phyloP scores from a whole-genome alignment of 2,329 filamentous ascomycete species.

The Neonectria hederae region DNA sequence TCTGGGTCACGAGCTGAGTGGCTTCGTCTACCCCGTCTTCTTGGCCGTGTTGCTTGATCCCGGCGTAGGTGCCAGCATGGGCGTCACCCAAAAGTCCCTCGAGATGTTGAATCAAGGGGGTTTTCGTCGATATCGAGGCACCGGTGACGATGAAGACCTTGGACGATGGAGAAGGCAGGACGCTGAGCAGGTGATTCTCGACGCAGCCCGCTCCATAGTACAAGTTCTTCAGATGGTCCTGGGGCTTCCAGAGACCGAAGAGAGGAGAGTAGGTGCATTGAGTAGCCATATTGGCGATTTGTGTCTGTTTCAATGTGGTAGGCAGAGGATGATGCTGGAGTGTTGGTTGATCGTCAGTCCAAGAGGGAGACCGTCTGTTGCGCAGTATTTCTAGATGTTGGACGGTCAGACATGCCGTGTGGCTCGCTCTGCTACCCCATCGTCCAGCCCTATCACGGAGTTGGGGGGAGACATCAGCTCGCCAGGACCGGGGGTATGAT shows the following conservation, averaged over 20 bases:
- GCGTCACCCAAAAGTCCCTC: conserved; percentile 22
- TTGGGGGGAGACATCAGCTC: conserved; percentile 7
- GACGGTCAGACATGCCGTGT: conserved; percentile 1
- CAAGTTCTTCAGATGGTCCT: conserved; percentile 29
- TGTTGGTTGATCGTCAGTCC: background rate
- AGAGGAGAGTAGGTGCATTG: conserved; percentile 28
- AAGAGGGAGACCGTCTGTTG: background rate
- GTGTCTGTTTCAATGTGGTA: background rate
- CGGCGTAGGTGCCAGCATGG: conserved; percentile 25
- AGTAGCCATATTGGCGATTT: conserved; percentile 19
- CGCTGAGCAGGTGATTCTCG: conserved; percentile 27
- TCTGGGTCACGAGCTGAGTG: conserved; percentile 10
- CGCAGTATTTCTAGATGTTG: conserved; percentile 31
- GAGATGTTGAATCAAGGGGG: conserved; percentile 24
- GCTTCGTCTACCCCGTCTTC: conserved; percentile 28
- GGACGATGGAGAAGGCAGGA: conserved; percentile 25
- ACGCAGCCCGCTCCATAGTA: conserved; percentile 34
- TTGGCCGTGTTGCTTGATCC: conserved; percentile 32
- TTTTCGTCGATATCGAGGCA: conserved; percentile 23
- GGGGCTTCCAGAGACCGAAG: conserved; percentile 32
- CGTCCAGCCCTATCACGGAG: conserved; percentile 5
- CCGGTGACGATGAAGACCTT: conserved; percentile 34
- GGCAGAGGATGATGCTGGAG: background rate
- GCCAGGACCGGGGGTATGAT: background rate
- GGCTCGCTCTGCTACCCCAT: background rate